Conservation (phyloP, 192 early-diverging fungal species). For the Coemansia sp. region DNA sequence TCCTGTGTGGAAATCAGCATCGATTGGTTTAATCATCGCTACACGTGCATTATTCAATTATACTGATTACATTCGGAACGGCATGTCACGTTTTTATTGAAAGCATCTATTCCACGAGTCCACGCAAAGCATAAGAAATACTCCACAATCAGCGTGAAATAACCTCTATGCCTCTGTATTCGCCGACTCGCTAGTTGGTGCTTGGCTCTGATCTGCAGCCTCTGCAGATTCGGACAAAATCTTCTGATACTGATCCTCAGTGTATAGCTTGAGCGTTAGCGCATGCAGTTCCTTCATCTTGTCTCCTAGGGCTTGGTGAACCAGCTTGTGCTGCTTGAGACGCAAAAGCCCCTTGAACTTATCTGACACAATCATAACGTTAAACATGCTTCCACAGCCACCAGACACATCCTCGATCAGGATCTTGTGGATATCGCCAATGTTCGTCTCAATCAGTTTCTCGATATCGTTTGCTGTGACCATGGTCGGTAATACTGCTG, state of each 20-base stretch:
- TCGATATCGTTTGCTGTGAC: slow-evolving; percentile 13
- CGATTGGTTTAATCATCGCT: too few species aligned
- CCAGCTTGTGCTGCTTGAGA: slow-evolving; percentile 82
- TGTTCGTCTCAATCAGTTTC: slow-evolving; percentile 2
- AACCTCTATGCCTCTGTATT: too few species aligned
- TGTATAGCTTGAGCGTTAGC: slow-evolving; percentile 17
- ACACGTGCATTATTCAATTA: too few species aligned
- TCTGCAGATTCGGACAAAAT: background rate
- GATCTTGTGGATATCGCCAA: slow-evolving; percentile 7
- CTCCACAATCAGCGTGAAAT: too few species aligned
- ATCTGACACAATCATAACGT: slow-evolving; percentile 70
- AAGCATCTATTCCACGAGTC: too few species aligned
- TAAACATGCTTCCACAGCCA: slow-evolving; percentile 92
- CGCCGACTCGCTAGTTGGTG: too few species aligned
- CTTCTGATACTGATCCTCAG: slow-evolving; percentile 14
- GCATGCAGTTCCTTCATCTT: slow-evolving; percentile 87
- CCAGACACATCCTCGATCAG: slow-evolving; percentile 39
- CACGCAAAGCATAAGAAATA: too few species aligned
- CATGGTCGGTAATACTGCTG: background rate
- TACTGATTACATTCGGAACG: too few species aligned
- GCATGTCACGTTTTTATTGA: too few species aligned
- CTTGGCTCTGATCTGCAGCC: too few species aligned
- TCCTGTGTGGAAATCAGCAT: too few species aligned
- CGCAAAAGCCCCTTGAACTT: slow-evolving; percentile 66
- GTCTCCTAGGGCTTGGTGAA: slow-evolving; percentile 75